Evolutionary conservation across 495 filamentous ascomycete genomes (phyloP).

Genomic region (Articulospora tetracladia): DNA sequence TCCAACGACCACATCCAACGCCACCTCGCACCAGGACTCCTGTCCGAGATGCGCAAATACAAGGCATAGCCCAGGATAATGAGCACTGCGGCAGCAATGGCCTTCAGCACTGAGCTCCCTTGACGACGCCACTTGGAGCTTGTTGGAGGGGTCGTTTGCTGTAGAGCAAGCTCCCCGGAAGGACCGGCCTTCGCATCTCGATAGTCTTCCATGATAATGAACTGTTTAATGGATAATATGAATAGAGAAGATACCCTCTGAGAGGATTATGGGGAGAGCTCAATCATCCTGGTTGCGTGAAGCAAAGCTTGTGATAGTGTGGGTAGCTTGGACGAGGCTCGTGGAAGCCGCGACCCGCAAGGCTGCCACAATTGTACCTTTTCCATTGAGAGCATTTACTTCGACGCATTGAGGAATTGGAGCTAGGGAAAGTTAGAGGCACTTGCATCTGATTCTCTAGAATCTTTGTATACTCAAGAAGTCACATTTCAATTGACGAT

Average conservation of each 20-base stretch:
- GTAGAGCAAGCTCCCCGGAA: conserved; percentile 7
- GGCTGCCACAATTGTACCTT: neutral
- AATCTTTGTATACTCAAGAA: too few species aligned
- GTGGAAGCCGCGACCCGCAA: neutral
- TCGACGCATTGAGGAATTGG: neutral
- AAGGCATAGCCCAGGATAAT: neutral
- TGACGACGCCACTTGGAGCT: neutral
- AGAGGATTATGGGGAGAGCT: neutral
- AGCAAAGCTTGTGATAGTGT: neutral
- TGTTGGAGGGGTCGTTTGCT: neutral
- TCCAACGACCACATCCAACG: neutral
- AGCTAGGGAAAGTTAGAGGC: neutral
- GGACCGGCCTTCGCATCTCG: conserved; percentile 16
- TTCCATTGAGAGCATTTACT: neutral
- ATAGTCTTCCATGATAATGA: conserved; percentile 4
- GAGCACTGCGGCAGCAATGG: neutral
- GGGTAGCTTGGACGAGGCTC: neutral
- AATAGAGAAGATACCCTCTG: neutral
- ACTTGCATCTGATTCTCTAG: too few species aligned
- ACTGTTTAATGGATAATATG: neutral
- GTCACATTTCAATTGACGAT: neutral
- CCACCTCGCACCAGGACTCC: neutral
- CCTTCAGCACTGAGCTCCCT: neutral
- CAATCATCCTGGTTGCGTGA: neutral
- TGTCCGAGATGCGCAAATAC: neutral